These are phyloP conservation scores for Saturnispora gosingensis DNA, from an alignment of 805 yeast genomes.

Conservation along the genomic window DNA sequence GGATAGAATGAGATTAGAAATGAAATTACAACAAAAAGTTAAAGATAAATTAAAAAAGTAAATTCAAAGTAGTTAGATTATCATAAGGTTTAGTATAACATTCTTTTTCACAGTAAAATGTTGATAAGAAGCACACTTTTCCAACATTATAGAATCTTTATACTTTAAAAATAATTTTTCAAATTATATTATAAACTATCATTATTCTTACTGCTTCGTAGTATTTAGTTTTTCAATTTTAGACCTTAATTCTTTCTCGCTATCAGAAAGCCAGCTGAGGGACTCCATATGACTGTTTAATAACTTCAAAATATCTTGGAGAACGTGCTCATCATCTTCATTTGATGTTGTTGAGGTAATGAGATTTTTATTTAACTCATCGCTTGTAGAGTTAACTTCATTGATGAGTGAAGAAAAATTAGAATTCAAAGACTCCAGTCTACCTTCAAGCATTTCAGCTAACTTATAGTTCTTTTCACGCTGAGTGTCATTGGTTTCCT, in stretches of 20 bases:
- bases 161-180: not conserved
- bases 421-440: conserved; percentile 65
- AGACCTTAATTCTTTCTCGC: conserved; percentile 57
- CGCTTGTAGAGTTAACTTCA: conserved; percentile 78
- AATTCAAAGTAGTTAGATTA: not conserved
- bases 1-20: conserved; percentile 40
- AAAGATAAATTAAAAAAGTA: conserved; percentile 24
- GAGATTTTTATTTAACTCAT: conserved; percentile 61
- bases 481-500: conserved; percentile 60
- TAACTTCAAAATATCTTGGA: conserved; percentile 67
- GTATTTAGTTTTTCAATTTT: conserved; percentile 41
- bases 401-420: conserved; percentile 67
- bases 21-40: conserved; percentile 39
- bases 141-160: not conserved
- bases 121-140: not conserved
- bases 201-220: conserved; percentile 3
- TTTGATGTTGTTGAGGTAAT: conserved; percentile 21
- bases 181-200: not conserved
- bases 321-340: conserved; percentile 27
- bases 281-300: conserved; percentile 86
- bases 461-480: conserved; percentile 83
- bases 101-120: too few relatives aligned
- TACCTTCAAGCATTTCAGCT: conserved; percentile 78
- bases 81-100: not conserved
- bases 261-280: conserved; percentile 74